Evolutionary conservation across 2,329 filamentous ascomycete genomes (phyloP).

Genomic region (Didymella glomerata): DNA sequence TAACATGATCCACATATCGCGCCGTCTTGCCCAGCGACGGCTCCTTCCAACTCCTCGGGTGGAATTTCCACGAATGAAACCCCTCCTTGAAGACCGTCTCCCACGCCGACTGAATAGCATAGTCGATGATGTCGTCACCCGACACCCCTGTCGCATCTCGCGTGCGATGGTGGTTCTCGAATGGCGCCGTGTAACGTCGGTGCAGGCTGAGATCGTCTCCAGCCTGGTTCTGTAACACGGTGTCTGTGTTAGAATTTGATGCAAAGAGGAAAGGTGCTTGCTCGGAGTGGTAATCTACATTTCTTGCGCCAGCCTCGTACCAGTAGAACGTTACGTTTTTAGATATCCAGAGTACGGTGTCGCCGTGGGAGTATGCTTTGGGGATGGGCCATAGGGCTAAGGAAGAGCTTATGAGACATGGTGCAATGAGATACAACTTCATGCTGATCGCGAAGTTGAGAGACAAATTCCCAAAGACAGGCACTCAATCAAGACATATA

Average conservation of each 20-base stretch:
- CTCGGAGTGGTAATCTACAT: slow-evolving; percentile 35
- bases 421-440: slow-evolving; percentile 30
- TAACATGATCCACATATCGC: slow-evolving; percentile 66
- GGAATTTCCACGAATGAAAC: slow-evolving; percentile 81
- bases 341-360: slow-evolving; percentile 53
- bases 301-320: slow-evolving; percentile 47
- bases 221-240: slow-evolving; percentile 22
- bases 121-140: slow-evolving; percentile 59
- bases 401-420: slow-evolving; percentile 35
- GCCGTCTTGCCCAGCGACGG: slow-evolving; percentile 59
- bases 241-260: slow-evolving; percentile 32
- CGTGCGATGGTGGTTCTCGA: slow-evolving; percentile 4
- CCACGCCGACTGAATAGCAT: slow-evolving; percentile 64
- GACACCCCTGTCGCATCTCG: slow-evolving; percentile 42
- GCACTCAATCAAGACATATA: background rate
- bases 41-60: slow-evolving; percentile 70
- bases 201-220: slow-evolving; percentile 17
- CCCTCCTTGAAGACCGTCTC: slow-evolving; percentile 71
- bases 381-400: slow-evolving; percentile 57
- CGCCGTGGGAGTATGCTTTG: slow-evolving; percentile 48
- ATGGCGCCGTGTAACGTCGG: slow-evolving; percentile 22
- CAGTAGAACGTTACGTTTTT: slow-evolving; percentile 48
- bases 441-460: slow-evolving; percentile 21
- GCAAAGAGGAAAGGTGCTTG: slow-evolving; percentile 26
- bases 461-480: too few species aligned